These are phyloP conservation scores for Ogataea pignaliae DNA, from an alignment of 805 yeast genomes.

Conservation along the genomic window DNA sequence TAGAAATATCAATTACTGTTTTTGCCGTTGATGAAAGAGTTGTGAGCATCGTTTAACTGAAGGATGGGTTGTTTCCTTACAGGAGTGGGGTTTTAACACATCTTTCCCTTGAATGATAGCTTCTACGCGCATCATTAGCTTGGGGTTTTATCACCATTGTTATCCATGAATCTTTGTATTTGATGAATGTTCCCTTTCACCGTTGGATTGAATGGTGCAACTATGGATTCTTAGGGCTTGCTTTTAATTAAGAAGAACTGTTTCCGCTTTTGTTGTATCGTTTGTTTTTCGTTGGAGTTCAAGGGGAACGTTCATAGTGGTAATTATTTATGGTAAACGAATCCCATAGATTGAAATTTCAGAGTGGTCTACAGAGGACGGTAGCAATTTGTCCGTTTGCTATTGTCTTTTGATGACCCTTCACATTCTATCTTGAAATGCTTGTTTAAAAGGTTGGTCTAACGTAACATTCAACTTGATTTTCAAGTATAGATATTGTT, in stretches of 20 bases:
- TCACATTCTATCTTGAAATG: slow-evolving; percentile 3
- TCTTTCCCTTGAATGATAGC: too few species aligned
- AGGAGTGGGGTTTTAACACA: too few species aligned
- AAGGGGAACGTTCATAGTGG: background rate
- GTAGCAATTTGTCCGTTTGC: slow-evolving; percentile 3
- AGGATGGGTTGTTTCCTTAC: too few species aligned
- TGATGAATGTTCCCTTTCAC: background rate
- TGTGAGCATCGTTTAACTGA: too few species aligned
- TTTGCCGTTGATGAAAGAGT: too few species aligned
- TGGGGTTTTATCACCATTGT: slow-evolving; percentile 15
- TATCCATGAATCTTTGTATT: slow-evolving; percentile 1
- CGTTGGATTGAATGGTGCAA: too few species aligned
- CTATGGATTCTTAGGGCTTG: background rate
- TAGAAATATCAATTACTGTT: too few species aligned
- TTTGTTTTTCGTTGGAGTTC: background rate
- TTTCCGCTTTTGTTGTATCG: background rate
- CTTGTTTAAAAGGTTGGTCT: background rate
- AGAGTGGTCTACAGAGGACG: slow-evolving; percentile 13
- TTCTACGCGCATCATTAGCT: too few species aligned
- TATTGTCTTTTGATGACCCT: slow-evolving; percentile 13
- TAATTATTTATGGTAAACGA: slow-evolving; percentile 44
- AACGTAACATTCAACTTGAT: background rate
- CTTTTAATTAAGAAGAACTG: slow-evolving; percentile 1
- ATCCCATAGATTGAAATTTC: slow-evolving; percentile 38
- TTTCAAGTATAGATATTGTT: too few species aligned